Evolutionary conservation across 2,329 filamentous ascomycete genomes (phyloP), one percentile per base, ranked within the genome.

Genomic region (Fusarium devonianum): DNA sequence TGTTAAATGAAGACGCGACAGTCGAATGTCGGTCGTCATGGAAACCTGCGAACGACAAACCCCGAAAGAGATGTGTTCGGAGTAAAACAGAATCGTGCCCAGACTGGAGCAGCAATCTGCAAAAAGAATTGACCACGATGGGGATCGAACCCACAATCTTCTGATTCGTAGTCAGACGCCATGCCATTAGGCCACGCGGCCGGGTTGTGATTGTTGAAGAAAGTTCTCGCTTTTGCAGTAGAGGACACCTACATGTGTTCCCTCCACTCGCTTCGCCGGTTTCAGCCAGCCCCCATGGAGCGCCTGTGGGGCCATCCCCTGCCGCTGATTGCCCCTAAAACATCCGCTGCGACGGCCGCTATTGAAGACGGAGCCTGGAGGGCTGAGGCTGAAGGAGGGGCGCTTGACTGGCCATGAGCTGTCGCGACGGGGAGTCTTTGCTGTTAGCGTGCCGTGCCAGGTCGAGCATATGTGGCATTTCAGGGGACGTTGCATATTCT

Each of bases 391-490:
- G 48, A 63, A n/a, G 51, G 61, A 63, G 62, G 60, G 56, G 54
- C 32, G 50, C 48, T 63, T 42, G 59, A 64, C 47, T 63, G 62
- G 60, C 43, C 37, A 34, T 43, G 55, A 63, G 46, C 53, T 52
- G 26, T 34, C 56, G 54, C 54, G 50, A 59, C 44, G 37, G 43
- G 49, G 42, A 46, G 56, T 49, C 34, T n/a, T 29, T 60, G 42
- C 48, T 49, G 52, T 39, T 53, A 58, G 57, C 44, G 50, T 47
- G 32, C 42, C 40, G 39, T 21, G 37, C 52, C 39, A 42, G 48
- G 42, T 54, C 49, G 54, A 67, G 64, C 64, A 67, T 67, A 67
- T 59, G 64, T 67, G 64, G 64, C 64, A 67, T 67, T 64, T 66
- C 63, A 66, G 63, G 63, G 63, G 63, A 66, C 45, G 46, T 52